Conservation (phyloP, 1,139 yeast genomes). For the Nakaseomyces bracarensis region DNA sequence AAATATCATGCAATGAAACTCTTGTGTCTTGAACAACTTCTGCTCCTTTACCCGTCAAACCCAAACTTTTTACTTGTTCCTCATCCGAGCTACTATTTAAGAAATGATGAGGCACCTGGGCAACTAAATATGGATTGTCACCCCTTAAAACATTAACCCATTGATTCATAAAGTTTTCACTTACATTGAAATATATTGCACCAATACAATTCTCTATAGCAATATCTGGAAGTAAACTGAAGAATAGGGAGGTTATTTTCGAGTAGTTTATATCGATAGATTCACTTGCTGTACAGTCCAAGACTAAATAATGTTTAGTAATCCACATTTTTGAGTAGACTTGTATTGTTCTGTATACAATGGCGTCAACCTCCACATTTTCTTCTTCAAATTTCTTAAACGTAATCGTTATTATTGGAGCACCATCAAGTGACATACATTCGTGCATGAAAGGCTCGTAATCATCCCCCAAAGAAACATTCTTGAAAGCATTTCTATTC, state of each 20-base stretch:
- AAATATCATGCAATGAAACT: constrained; percentile 36
- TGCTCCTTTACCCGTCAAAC: constrained; percentile 37
- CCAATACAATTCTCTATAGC: constrained; percentile 48
- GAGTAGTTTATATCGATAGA: constrained; percentile 20
- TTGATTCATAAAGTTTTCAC: constrained; percentile 36
- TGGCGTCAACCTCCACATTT: constrained; percentile 46
- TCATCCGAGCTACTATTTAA: constrained; percentile 42
- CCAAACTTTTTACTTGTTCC: constrained; percentile 41
- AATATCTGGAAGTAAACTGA: constrained; percentile 40
- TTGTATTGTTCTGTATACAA: constrained; percentile 59
- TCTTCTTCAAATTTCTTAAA: constrained; percentile 37
- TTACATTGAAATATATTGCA: constrained; percentile 54
- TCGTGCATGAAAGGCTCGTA: constrained; percentile 44
- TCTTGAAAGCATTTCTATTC: constrained; percentile 55
- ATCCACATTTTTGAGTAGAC: constrained; percentile 69
- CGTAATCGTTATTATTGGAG: constrained; percentile 56
- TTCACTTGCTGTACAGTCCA: constrained; percentile 62
- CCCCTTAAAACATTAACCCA: constrained; percentile 27
- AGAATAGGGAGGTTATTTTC: constrained; percentile 30
- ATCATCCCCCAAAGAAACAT: constrained; percentile 34
- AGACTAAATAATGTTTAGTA: constrained; percentile 49
- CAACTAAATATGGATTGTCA: constrained; percentile 15
- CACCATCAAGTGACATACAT: constrained; percentile 62
- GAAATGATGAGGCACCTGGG: constrained; percentile 26
- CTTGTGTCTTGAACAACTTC: constrained; percentile 44